A percentile compares a stretch with the other conserved stretches of the same genome.
Conservation (phyloP, 495 filamentous ascomycete genomes). For the Lineolata rhizophorae region DNA sequence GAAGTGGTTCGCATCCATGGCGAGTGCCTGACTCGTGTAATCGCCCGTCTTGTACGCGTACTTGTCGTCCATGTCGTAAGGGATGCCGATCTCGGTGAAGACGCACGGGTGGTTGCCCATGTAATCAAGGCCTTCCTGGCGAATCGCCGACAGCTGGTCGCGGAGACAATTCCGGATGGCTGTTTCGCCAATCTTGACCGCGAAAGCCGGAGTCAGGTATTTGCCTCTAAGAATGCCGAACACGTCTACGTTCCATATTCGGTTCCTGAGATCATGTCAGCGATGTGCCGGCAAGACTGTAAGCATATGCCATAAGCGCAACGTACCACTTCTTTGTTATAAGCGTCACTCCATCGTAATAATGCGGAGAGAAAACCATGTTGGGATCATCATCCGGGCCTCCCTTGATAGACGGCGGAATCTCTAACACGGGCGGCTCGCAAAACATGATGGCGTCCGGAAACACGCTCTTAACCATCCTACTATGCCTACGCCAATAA, state of each 20-base stretch:
- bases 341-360: constrained; percentile 87
- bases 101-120: constrained; percentile 82
- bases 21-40: constrained; percentile 76
- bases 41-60: constrained; percentile 91
- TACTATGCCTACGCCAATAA: constrained; percentile 54
- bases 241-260: constrained; percentile 89
- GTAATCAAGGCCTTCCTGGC: constrained; percentile 70
- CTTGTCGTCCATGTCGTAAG: constrained; percentile 96
- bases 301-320: not conserved
- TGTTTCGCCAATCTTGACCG: constrained; percentile 78
- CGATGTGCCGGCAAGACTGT: not conserved
- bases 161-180: constrained; percentile 88
- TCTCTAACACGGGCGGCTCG: constrained; percentile 77
- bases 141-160: constrained; percentile 74
- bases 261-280: constrained; percentile 34
- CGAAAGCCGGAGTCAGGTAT: constrained; percentile 72
- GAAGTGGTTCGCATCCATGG: constrained; percentile 95
- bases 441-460: constrained; percentile 70
- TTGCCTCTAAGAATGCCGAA: constrained; percentile 76
- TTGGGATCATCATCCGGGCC: constrained; percentile 80
- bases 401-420: constrained; percentile 74
- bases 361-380: constrained; percentile 86
- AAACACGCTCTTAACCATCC: constrained; percentile 52
- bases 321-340: constrained; percentile 88
- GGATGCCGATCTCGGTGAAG: constrained; percentile 90